These are phyloP conservation scores for Trichoderma guizhouense DNA, from an alignment of 2,329 filamentous ascomycete species.

Conservation along the genomic window DNA sequence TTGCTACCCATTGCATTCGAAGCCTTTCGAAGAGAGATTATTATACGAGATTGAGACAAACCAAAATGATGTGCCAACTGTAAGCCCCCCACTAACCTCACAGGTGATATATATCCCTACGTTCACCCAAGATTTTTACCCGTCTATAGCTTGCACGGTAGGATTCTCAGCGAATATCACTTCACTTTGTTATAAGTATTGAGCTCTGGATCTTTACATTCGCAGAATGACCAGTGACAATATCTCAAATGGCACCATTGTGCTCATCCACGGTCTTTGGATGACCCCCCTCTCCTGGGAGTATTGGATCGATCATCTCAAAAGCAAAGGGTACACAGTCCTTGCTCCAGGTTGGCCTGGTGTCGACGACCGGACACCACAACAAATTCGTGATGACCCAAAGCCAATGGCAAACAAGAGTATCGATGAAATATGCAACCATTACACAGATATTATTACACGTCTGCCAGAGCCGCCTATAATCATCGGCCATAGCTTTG, in stretches of 20 bases:
- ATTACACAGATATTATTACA: not conserved
- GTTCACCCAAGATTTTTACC: not conserved
- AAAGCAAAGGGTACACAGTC: not conserved
- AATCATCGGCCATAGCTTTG: not conserved
- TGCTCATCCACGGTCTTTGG: not conserved
- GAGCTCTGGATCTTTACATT: not conserved
- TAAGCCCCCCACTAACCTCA: not conserved
- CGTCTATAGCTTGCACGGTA: not conserved
- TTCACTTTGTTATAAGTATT: not conserved
- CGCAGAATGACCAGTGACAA: not conserved
- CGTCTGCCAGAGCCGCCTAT: not conserved
- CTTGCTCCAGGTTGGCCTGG: not conserved
- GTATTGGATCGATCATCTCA: not conserved
- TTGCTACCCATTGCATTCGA: not conserved
- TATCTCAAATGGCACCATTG: not conserved
- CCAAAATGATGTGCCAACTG: not conserved
- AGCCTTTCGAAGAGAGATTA: not conserved
- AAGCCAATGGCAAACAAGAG: constrained; percentile 1
- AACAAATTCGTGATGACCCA: not conserved
- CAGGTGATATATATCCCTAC: not conserved
- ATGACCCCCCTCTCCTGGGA: not conserved
- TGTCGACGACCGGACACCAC: not conserved
- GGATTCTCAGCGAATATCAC: not conserved
- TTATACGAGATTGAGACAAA: not conserved
- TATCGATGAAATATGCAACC: not conserved